Evolutionary conservation across 2,329 filamentous ascomycete species (phyloP).

Genomic region (Amesomyces nigricolor): DNA sequence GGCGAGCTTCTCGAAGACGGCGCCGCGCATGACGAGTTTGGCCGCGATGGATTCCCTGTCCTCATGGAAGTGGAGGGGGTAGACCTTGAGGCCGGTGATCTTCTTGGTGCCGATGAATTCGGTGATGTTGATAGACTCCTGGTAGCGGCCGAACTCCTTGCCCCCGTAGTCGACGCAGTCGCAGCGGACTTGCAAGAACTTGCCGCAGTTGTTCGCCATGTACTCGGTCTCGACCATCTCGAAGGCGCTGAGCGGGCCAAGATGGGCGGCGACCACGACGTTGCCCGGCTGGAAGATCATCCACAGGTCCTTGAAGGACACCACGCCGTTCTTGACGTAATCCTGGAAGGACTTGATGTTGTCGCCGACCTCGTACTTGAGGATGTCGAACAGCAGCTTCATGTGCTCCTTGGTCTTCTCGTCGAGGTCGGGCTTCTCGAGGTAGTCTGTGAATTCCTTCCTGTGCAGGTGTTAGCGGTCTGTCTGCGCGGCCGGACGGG

Average conservation of each 20-base stretch:
- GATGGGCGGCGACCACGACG: conserved; percentile 36
- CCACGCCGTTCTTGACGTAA: conserved; percentile 47
- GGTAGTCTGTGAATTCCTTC: conserved; percentile 41
- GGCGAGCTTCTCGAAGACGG: conserved; percentile 40
- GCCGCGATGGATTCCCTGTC: conserved; percentile 33
- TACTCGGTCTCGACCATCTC: conserved; percentile 37
- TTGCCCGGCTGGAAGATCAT: conserved; percentile 47
- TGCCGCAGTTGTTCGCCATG: conserved; percentile 34
- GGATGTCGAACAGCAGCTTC: conserved; percentile 40
- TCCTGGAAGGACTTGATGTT: conserved; percentile 46
- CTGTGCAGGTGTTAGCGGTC: conserved; percentile 10
- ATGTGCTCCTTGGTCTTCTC: conserved; percentile 42
- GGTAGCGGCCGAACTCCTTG: conserved; percentile 39
- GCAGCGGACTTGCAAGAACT: conserved; percentile 36
- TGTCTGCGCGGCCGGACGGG: background rate
- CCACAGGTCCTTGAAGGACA: conserved; percentile 49
- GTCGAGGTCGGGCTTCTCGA: conserved; percentile 39
- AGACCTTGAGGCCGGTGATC: conserved; percentile 40
- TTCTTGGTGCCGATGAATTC: conserved; percentile 40
- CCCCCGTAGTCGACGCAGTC: conserved; percentile 46
- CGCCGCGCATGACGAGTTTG: conserved; percentile 37
- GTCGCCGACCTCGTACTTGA: conserved; percentile 47
- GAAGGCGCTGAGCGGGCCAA: conserved; percentile 37
- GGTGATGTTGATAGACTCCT: conserved; percentile 33
- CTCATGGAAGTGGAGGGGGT: conserved; percentile 41